Conservation (phyloP, 2,329 filamentous ascomycete species). For the Cryphonectria japonica region DNA sequence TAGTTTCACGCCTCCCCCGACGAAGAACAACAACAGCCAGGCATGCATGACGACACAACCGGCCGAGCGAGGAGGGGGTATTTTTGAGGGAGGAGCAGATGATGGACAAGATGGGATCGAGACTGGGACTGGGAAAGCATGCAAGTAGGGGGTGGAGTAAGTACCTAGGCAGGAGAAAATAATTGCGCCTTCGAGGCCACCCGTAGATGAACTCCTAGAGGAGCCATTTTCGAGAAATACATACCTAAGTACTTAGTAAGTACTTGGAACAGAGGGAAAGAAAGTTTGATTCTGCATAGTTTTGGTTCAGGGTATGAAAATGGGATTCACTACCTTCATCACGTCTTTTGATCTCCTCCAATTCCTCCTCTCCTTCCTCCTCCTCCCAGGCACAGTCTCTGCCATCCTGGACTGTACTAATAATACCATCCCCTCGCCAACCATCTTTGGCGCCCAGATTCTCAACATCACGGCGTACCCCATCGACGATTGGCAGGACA, state of each 20-base stretch:
- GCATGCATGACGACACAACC: neutral
- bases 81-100: neutral
- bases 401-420: neutral
- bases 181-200: neutral
- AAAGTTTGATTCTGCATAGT: neutral
- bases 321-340: neutral
- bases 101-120: neutral
- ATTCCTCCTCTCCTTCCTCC: neutral
- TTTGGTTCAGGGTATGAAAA: neutral
- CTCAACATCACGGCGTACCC: slow-evolving; percentile 6
- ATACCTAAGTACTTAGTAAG: neutral
- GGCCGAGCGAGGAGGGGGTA: neutral
- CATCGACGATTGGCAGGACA: neutral
- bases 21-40: neutral
- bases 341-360: neutral
- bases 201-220: neutral
- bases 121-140: neutral
- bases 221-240: neutral
- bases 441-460: neutral
- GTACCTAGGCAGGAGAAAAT: neutral
- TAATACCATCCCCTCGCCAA: neutral
- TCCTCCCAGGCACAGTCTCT: neutral
- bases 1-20: neutral
- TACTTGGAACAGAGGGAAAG: neutral
- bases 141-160: neutral